phyloP scores from a whole-genome alignment of 768 basidiomycete genomes.

The Megacollybia marginata region DNA sequence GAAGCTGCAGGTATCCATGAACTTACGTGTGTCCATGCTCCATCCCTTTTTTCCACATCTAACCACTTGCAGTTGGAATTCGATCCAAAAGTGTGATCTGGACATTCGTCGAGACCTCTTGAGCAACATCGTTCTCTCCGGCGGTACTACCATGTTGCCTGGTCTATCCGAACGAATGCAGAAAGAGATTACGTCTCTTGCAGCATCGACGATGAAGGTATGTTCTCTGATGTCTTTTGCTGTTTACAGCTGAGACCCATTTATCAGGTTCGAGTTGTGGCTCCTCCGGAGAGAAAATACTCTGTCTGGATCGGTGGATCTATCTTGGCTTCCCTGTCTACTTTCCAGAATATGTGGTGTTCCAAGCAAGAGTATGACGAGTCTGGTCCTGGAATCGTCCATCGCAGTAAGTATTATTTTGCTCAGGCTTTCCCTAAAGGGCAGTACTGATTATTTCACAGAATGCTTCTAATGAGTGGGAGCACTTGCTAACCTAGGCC shows the following conservation, averaged over 20 bases:
- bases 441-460: too few relatives aligned
- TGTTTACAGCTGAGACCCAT: not conserved
- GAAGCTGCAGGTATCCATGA: conserved; percentile 63
- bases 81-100: conserved; percentile 42
- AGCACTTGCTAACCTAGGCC: too few relatives aligned
- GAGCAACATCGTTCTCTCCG: conserved; percentile 32
- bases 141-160: conserved; percentile 41
- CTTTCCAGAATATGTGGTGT: not conserved
- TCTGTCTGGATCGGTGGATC: not conserved
- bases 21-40: not conserved
- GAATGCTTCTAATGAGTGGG: too few relatives aligned
- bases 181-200: conserved; percentile 7
- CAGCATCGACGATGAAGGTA: conserved; percentile 5
- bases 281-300: not conserved
- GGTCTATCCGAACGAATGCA: conserved; percentile 52
- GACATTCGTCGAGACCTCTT: conserved; percentile 48
- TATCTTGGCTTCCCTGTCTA: not conserved
- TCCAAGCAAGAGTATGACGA: not conserved
- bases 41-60: too few relatives aligned
- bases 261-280: not conserved
- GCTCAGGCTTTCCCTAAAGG: too few relatives aligned
- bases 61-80: conserved; percentile 24
- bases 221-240: not conserved
- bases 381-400: not conserved
- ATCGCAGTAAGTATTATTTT: not conserved